phyloP scores from a whole-genome alignment of 805 yeast genomes.

The Pichia rugopelliculosa region DNA sequence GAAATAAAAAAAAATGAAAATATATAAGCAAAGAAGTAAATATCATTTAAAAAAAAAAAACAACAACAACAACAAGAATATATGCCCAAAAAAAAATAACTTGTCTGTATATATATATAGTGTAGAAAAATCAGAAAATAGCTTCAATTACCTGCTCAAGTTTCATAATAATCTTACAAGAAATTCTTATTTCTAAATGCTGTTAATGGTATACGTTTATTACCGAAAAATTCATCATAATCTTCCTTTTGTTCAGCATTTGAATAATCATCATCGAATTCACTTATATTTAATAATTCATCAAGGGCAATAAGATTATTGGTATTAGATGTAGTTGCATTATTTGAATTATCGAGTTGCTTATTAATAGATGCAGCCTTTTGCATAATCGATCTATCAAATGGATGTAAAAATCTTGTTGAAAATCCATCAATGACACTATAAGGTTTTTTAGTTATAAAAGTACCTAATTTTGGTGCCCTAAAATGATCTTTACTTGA shows the following conservation, averaged over 20 bases:
- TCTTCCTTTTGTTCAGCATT: conserved; percentile 5
- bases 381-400: conserved; percentile 20
- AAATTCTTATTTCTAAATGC: conserved; percentile 76
- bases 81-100: too few relatives aligned
- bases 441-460: conserved; percentile 79
- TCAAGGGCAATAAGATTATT: conserved; percentile 38
- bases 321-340: conserved; percentile 10
- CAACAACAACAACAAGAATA: neutral
- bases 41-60: neutral
- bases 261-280: conserved; percentile 50
- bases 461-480: conserved; percentile 89
- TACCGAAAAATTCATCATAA: conserved; percentile 12
- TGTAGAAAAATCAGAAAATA: too few relatives aligned
- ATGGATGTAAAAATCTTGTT: conserved; percentile 68
- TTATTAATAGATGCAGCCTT: conserved; percentile 14
- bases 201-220: conserved; percentile 66
- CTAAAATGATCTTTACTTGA: conserved; percentile 77
- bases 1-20: neutral
- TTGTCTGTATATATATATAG: too few relatives aligned
- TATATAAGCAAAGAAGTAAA: neutral
- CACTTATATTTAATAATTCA: conserved; percentile 83
- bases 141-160: too few relatives aligned
- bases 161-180: too few relatives aligned
- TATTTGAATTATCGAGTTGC: neutral
- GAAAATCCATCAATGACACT: conserved; percentile 93